Evolutionary conservation across 2,329 filamentous ascomycete species (phyloP), one percentile per base, ranked within the genome.

Genomic region (Kalmusia sp.): DNA sequence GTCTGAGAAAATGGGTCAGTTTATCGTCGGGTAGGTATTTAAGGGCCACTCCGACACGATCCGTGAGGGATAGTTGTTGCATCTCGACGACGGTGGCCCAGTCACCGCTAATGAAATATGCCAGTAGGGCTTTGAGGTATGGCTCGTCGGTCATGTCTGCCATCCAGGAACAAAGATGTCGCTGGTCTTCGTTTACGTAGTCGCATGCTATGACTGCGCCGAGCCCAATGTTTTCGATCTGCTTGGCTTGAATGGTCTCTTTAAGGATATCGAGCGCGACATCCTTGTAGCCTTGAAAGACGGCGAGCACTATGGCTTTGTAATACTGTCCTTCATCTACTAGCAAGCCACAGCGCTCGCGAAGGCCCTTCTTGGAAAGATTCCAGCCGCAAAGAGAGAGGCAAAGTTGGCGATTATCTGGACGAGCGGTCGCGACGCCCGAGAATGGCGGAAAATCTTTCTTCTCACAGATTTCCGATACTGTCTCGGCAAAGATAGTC

Each of bases 101-200:
- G 69, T 92, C 84, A 4, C 88, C 88, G 0, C 87, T 91, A 8
- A 88, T 87, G 55, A 95, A 90, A 60, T 91, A 87, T 3, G 87
- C 87, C 21, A 91, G 90, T 41, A 95, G 88, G 5, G 90, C 90
- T 50, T 90, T 87, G 21, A 95, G 82, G 67, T 93, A 93, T 0
- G 90, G 88, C 63, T 95, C 90, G 0, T 87, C 86, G 55, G 88
- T 80, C 61, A 87, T 84, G 55, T 84, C 84, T 21, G 83, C 82
- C 71, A 88, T 85, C 74, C 85, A 86, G 9, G 79, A 74, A 57
- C 85, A 87, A 37, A 85, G 82, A 55, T 86, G 82, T 57, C 83
- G 79, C 76, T 87, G 87, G 41, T 84, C 83, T 27, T 81, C 74
- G 51, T 84, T 84, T 25, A 81, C 77, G 2, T 77, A 73, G 44